These are phyloP conservation scores for Hortaea sp. DNA, from an alignment of 2,329 filamentous ascomycete species.

Conservation along the genomic window DNA sequence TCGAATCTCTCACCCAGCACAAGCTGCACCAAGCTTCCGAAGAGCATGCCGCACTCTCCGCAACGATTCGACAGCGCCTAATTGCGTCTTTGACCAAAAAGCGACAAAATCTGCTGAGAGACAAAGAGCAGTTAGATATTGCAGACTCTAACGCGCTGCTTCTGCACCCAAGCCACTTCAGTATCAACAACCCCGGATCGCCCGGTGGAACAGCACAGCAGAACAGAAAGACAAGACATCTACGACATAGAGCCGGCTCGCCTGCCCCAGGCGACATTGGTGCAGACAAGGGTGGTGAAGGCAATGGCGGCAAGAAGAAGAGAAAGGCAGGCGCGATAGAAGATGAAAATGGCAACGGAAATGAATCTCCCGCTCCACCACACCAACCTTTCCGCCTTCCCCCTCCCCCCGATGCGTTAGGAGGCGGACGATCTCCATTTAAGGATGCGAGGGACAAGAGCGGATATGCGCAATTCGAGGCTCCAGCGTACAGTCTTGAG, in stretches of 20 bases:
- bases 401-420: constrained; percentile 29
- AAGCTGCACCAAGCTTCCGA: constrained; percentile 52
- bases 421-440: constrained; percentile 40
- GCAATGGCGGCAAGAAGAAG: constrained; percentile 40
- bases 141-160: constrained; percentile 56
- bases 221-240: constrained; percentile 54
- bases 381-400: constrained; percentile 23
- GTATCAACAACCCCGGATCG: constrained; percentile 53
- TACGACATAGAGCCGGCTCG: constrained; percentile 41
- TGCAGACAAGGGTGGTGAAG: constrained; percentile 27
- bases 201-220: constrained; percentile 46
- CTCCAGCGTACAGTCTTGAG: constrained; percentile 51
- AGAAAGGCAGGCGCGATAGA: constrained; percentile 44
- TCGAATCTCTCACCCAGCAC: constrained; percentile 48
- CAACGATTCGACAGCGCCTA: constrained; percentile 52
- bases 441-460: constrained; percentile 44
- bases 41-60: constrained; percentile 49
- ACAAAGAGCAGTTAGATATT: constrained; percentile 58
- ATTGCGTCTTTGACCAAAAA: constrained; percentile 48
- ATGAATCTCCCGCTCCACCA: constrained; percentile 48
- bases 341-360: constrained; percentile 44
- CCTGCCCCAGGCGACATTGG: constrained; percentile 19
- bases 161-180: constrained; percentile 56
- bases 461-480: constrained; percentile 46
- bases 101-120: constrained; percentile 47